Percentiles rank a stretch among this genome's conserved stretches.
These are phyloP conservation scores for Claviceps maximensis DNA, from an alignment of 2,329 filamentous ascomycete species.

Conservation along the genomic window DNA sequence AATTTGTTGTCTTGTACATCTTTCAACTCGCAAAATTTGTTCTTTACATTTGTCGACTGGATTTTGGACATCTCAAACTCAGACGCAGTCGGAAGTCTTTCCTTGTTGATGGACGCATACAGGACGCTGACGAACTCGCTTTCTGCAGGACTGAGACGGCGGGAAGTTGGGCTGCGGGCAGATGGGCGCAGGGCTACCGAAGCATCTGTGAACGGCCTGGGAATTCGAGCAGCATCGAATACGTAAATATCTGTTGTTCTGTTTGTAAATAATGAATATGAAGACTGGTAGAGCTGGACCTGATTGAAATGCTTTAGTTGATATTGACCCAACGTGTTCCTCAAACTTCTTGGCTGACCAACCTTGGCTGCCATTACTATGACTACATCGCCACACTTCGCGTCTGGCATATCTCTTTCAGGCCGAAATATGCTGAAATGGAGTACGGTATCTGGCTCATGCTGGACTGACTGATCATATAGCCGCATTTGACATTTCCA, in stretches of 20 bases:
- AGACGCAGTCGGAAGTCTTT: slow-evolving; percentile 25
- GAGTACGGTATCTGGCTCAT: slow-evolving; percentile 23
- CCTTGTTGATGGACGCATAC: slow-evolving; percentile 31
- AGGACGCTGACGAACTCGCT: slow-evolving; percentile 34
- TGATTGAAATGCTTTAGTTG: slow-evolving; percentile 11
- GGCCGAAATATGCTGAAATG: slow-evolving; percentile 49
- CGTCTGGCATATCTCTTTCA: slow-evolving; percentile 32
- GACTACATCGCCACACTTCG: slow-evolving; percentile 26
- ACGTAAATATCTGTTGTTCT: slow-evolving; percentile 29
- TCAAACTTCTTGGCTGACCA: slow-evolving; percentile 5
- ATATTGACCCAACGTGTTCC: neutral
- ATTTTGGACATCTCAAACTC: slow-evolving; percentile 28
- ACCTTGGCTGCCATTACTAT: slow-evolving; percentile 43
- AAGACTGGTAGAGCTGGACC: slow-evolving; percentile 26
- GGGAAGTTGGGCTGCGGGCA: slow-evolving; percentile 10
- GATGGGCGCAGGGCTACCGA: slow-evolving; percentile 14
- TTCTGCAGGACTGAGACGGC: slow-evolving; percentile 15
- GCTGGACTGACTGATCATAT: slow-evolving; percentile 42
- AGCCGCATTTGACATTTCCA: slow-evolving; percentile 48
- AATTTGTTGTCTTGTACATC: slow-evolving; percentile 45
- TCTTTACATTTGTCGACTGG: slow-evolving; percentile 29
- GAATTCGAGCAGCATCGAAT: slow-evolving; percentile 22
- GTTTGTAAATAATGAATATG: slow-evolving; percentile 32
- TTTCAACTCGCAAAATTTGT: slow-evolving; percentile 53
- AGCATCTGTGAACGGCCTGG: slow-evolving; percentile 24